phyloP scores from a whole-genome alignment of 2,329 filamentous ascomycete species.

The Epichloe gansuensis region DNA sequence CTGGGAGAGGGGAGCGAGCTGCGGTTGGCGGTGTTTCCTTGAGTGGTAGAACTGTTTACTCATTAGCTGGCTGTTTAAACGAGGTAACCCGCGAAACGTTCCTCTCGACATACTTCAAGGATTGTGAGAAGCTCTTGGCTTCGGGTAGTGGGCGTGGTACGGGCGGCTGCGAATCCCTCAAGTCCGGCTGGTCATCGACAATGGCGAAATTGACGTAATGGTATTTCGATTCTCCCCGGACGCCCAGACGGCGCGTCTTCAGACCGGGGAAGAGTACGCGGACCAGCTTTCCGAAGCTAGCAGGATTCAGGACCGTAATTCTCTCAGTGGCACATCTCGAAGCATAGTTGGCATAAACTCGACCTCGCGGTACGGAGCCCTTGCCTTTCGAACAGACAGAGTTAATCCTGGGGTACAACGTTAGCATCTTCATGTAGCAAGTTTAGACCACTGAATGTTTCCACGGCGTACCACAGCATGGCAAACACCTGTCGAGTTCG shows the following conservation, averaged over 20 bases:
- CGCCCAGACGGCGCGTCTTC: constrained; percentile 81
- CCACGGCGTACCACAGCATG: constrained; percentile 62
- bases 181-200: constrained; percentile 42
- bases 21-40: constrained; percentile 13
- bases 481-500: constrained; percentile 77
- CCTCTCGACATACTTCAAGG: constrained; percentile 33
- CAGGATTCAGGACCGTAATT: constrained; percentile 90
- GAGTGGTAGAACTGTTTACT: constrained; percentile 22
- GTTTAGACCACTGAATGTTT: background rate
- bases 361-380: constrained; percentile 78
- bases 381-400: constrained; percentile 61
- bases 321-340: constrained; percentile 84
- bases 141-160: constrained; percentile 40
- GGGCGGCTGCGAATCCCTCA: constrained; percentile 31
- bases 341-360: constrained; percentile 93
- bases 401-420: constrained; percentile 46
- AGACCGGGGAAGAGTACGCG: constrained; percentile 92
- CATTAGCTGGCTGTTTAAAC: constrained; percentile 6
- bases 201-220: constrained; percentile 70
- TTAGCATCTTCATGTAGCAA: constrained; percentile 2
- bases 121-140: constrained; percentile 32
- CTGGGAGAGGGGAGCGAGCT: constrained; percentile 19
- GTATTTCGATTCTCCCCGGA: constrained; percentile 95
- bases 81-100: background rate
- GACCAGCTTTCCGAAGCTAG: constrained; percentile 94